Percentiles rank a stretch among this genome's conserved stretches.
phyloP scores from a whole-genome alignment of 257 asterid genomes.

The Lycium ferocissimum region DNA sequence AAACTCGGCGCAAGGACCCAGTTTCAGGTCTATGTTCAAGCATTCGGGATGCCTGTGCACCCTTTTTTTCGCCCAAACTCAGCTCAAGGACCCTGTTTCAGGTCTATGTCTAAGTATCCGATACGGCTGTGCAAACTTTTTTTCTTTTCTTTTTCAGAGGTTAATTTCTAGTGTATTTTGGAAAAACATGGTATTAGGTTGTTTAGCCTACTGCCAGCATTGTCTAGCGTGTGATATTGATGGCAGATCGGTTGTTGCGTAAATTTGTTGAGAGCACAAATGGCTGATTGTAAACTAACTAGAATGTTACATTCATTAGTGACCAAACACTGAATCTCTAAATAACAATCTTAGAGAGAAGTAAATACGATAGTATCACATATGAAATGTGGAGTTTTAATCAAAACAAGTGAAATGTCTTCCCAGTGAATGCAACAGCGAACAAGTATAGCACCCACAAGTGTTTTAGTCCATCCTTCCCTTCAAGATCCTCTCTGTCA shows the following conservation, averaged over 20 bases:
- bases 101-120: no score
- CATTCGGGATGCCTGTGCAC: no score
- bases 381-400: background rate
- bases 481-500: constrained; percentile 84
- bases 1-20: no score
- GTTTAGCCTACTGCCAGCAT: background rate
- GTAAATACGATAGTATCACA: background rate
- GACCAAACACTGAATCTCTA: background rate
- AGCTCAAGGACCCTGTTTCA: no score
- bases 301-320: background rate
- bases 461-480: constrained; percentile 80
- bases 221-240: background rate
- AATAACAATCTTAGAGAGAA: background rate
- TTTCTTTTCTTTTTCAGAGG: no score
- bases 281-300: constrained; percentile 3
- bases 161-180: no score
- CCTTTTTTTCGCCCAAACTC: no score
- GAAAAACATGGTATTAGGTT: background rate
- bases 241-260: background rate
- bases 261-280: background rate
- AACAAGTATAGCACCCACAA: constrained; percentile 17
- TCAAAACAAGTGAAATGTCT: constrained; percentile 24
- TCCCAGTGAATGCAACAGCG: constrained; percentile 5
- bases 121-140: no score
- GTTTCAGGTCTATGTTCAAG: no score